Conservation (phyloP, 208 protist genomes). For the Sergeia podlipaevii region DNA sequence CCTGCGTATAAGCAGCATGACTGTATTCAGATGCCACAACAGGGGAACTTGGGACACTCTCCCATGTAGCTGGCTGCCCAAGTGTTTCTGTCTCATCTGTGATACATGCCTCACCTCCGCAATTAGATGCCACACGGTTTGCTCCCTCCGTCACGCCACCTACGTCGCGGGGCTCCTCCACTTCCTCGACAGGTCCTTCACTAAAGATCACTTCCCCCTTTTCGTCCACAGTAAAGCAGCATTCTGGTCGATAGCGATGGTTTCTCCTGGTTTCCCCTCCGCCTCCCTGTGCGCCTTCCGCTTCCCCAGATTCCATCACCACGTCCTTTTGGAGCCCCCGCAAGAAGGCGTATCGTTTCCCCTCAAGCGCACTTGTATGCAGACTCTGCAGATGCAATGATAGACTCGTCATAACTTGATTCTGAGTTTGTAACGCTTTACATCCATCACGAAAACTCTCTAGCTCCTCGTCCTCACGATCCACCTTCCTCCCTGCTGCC, state of each 20-base stretch:
- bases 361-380: slow-evolving; percentile 17
- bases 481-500: background rate
- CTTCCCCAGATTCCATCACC: background rate
- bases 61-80: too few species aligned
- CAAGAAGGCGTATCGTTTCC: slow-evolving; percentile 27
- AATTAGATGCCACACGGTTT: too few species aligned
- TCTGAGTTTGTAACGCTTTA: slow-evolving; percentile 14
- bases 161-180: background rate
- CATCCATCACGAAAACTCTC: slow-evolving; percentile 7
- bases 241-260: too few species aligned
- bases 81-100: too few species aligned
- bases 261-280: background rate
- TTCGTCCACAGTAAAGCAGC: slow-evolving; percentile 60
- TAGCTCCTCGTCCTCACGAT: background rate
- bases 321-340: slow-evolving; percentile 9
- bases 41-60: too few species aligned
- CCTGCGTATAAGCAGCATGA: too few species aligned
- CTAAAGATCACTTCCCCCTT: slow-evolving; percentile 40
- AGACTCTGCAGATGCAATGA: slow-evolving; percentile 44
- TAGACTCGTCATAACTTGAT: slow-evolving; percentile 55
- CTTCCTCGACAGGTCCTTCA: slow-evolving; percentile 3
- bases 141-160: background rate
- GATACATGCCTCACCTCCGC: too few species aligned
- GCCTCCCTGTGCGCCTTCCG: background rate
- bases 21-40: too few species aligned